These are phyloP conservation scores for Aspergillus vadensis DNA, from an alignment of 2,329 filamentous ascomycete species.

Conservation along the genomic window DNA sequence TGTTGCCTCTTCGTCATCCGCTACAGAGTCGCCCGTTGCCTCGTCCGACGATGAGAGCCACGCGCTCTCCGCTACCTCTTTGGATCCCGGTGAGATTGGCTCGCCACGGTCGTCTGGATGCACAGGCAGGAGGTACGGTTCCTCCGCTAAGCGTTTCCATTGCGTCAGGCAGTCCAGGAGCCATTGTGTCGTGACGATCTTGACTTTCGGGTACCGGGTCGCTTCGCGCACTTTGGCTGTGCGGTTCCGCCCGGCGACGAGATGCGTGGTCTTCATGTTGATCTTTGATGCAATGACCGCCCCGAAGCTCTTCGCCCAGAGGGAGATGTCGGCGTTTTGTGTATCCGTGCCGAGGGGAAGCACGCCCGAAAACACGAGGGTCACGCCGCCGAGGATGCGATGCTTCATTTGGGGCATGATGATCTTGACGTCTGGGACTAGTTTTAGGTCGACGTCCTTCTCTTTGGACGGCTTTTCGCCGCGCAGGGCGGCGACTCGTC, in stretches of 20 bases:
- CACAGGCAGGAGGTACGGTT: conserved; percentile 74
- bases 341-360: conserved; percentile 80
- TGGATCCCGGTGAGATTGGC: conserved; percentile 41
- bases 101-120: conserved; percentile 66
- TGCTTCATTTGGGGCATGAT: conserved; percentile 83
- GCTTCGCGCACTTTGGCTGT: conserved; percentile 92
- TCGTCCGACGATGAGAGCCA: conserved; percentile 50
- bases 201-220: conserved; percentile 74
- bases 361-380: conserved; percentile 86
- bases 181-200: conserved; percentile 92
- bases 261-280: conserved; percentile 51
- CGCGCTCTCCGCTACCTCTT: conserved; percentile 49
- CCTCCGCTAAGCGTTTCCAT: conserved; percentile 80
- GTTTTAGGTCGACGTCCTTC: conserved; percentile 54
- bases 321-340: conserved; percentile 78
- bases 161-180: conserved; percentile 79
- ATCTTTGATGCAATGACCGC: conserved; percentile 58
- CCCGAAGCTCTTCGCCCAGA: conserved; percentile 86
- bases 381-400: conserved; percentile 70
- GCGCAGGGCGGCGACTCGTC: conserved; percentile 52
- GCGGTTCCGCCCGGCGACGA: conserved; percentile 62
- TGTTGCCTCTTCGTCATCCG: conserved; percentile 44
- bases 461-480: conserved; percentile 49
- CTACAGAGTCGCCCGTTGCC: conserved; percentile 50
- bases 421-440: conserved; percentile 80